phyloP scores from a whole-genome alignment of 257 asterid species.

The Solanum paucissectum region DNA sequence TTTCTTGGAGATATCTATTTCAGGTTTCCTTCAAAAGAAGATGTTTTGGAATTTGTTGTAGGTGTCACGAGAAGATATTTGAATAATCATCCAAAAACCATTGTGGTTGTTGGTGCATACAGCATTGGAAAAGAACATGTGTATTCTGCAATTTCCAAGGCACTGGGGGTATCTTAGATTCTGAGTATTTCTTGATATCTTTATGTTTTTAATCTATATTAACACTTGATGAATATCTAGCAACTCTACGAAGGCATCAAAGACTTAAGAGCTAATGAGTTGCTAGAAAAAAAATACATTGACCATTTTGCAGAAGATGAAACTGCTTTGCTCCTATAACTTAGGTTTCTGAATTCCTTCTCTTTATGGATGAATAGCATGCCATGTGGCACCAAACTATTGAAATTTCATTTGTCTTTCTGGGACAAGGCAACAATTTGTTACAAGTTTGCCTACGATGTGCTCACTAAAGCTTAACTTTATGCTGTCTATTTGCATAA shows the following conservation, averaged over 20 bases:
- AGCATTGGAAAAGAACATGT: conserved; percentile 26
- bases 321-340: background rate
- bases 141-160: conserved; percentile 20
- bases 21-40: conserved; percentile 22
- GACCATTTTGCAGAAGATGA: background rate
- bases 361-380: conserved; percentile 1
- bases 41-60: conserved; percentile 15
- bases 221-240: background rate
- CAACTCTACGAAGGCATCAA: background rate
- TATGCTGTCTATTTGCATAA: background rate
- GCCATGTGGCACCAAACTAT: background rate
- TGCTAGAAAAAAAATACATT: background rate
- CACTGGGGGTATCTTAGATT: conserved; percentile 14
- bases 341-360: background rate
- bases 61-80: conserved; percentile 3
- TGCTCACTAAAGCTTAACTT: background rate
- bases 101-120: conserved; percentile 21
- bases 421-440: background rate
- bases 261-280: background rate
- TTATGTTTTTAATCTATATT: background rate
- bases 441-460: background rate
- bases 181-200: background rate
- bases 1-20: background rate
- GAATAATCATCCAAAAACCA: conserved; percentile 6
- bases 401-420: background rate